Evolutionary conservation across 208 protist genomes (phyloP), one percentile per base, ranked within the genome.

Genomic region (Leishmania gerbilli): DNA sequence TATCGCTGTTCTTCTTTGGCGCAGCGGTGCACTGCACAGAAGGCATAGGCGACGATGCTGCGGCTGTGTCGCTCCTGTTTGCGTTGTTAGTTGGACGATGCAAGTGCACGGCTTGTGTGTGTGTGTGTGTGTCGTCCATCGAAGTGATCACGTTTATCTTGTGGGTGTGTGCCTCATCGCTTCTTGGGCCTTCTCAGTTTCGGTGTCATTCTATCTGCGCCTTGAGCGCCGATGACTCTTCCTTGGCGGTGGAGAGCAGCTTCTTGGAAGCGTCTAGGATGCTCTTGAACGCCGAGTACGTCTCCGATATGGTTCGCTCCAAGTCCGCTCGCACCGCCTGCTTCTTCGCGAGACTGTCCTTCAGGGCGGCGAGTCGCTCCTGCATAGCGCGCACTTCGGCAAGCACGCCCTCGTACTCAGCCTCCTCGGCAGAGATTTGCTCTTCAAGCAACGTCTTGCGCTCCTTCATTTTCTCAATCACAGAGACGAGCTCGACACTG

Each of bases 381-480:
- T 94, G 84, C 58, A 98, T 84, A 0, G 79, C 75, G 13, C 89
- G 90, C 31, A 96, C 79, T 64, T 96, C 92, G 17, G 80, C 84
- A 17, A 92, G 56, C 40, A 95, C 17, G 1, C 86, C 85, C 13
- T 79, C 77, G 55, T 86, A 81, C 79, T 98, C 91, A 27, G 91
- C 93, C 49, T 97, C 88, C 42, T 97, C 95, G 11, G 90, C 82
- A 8, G 87, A 74, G 51, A 98, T 98, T 71, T 91, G 84, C 40
- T 88, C 76, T 34, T 95, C 91, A 24, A 97, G 84, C 74, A 91
- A 79, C 34, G 72, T 76, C 34, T 95, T 90, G 5, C 89, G 89
- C 79, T 98, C 95, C 74, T 92, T 90, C 89, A 98, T 90, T 74
- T 96, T 93, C 71, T 98, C 96, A 72, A 98, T 98, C 27, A 96